Base-by-base conservation (phyloP, 257 asterid genomes). In the Fraxinus quadrangulata region DNA sequence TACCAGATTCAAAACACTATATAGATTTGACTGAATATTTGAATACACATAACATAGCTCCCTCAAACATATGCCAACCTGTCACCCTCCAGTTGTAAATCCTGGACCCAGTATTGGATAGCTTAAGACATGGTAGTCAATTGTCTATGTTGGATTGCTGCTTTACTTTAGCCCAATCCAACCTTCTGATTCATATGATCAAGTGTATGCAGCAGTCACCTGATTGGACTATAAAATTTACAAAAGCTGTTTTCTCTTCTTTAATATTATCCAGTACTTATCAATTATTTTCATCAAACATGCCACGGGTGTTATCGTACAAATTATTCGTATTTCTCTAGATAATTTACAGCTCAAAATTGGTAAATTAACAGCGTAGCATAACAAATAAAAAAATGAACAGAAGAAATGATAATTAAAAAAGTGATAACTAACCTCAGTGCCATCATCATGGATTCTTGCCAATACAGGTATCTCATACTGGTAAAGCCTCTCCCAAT, bases 381-480 rank as follows among this genome's bases (percentile, higher is more conserved):
- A 47, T 73, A 67, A 67, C 49, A 75, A 70, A 63, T 12, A 10
- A n/a, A n/a, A n/a, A n/a, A n/a, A n/a, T n/a, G 74, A 24, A 76
- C 36, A 40, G 31, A 51, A 21, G 28, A 56, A 71, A 37, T n/a
- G n/a, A 73, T 42, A 21, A 30, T 4, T 7, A 14, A 31, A 10
- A 70, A 79, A 31, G 70, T 23, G n/a, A 72, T 23, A 75, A 51
- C 77, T 56, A 63, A 93, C 98, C 96, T 95, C 98, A 1, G 87
- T 83, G 77, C 98, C 98, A 82, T 95, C 98, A 72, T 89, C 84
- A 30, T 83, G 85, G 65, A 95, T 75, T 84, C 88, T 85, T 45
- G 96, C 96, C 87, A 95, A 80, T 79, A 95, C 97, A 10, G 98
- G 98, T 82, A 95, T 95, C 89, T 95, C 99, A 75, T 93, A 93